Conservation (phyloP, 306 rosid species). For the Lupinus albus region DNA sequence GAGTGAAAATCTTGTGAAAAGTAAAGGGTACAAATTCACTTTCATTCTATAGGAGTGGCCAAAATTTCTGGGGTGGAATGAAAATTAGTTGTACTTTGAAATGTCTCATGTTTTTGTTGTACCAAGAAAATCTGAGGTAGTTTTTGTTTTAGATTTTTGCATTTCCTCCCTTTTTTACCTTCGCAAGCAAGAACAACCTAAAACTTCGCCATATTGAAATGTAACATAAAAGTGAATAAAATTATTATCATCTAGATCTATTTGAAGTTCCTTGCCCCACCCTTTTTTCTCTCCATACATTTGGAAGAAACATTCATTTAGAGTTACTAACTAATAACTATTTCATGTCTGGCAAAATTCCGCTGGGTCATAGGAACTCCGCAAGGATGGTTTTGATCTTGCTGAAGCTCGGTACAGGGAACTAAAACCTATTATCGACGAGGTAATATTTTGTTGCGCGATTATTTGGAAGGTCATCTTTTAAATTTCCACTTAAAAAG, state of each 20-base stretch:
- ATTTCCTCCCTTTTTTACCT: background rate
- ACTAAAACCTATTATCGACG: constrained; percentile 95
- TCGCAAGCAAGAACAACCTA: background rate
- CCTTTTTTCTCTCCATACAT: background rate
- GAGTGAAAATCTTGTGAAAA: background rate
- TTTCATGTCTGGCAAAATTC: constrained; percentile 29
- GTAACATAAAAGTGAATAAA: constrained; percentile 16
- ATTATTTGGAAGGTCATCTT: background rate
- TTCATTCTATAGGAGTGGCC: constrained; percentile 11
- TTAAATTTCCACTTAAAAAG: constrained; percentile 3
- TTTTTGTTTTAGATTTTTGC: background rate
- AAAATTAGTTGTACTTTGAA: background rate
- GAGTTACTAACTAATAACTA: constrained; percentile 13
- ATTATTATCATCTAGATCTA: constrained; percentile 18
- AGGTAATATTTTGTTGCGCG: constrained; percentile 58
- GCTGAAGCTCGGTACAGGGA: constrained; percentile 85
- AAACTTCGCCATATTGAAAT: background rate
- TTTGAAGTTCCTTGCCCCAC: background rate
- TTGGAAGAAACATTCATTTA: constrained; percentile 1
- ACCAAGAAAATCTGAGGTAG: background rate
- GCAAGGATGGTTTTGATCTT: constrained; percentile 98
- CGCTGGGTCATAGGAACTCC: constrained; percentile 71
- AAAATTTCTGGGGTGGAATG: constrained; percentile 9
- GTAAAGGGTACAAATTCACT: background rate
- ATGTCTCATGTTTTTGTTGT: background rate